Percentiles rank a stretch among this genome's conserved stretches.
phyloP scores from a whole-genome alignment of 1,139 yeast species.

The Candida sp. region DNA sequence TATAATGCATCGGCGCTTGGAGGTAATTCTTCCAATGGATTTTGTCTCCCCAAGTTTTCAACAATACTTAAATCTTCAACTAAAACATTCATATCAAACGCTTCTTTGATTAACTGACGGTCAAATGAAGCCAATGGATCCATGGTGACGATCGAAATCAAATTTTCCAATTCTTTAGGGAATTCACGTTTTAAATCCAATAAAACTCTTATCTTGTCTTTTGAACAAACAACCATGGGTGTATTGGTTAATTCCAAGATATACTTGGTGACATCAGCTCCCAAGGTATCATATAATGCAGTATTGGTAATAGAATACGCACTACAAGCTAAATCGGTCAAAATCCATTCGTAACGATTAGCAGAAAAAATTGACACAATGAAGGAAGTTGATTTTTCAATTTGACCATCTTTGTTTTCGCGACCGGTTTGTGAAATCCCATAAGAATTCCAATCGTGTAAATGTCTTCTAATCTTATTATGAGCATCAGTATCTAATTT shows the following conservation, averaged over 20 bases:
- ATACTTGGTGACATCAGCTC: conserved; percentile 23
- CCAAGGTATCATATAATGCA: conserved; percentile 34
- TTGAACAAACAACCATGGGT: conserved; percentile 29
- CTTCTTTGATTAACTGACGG: conserved; percentile 11
- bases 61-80: conserved; percentile 47
- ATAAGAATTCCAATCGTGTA: conserved; percentile 14
- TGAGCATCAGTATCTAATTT: conserved; percentile 15
- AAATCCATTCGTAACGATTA: conserved; percentile 32
- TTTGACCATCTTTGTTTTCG: conserved; percentile 7
- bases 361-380: conserved; percentile 28
- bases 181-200: conserved; percentile 17
- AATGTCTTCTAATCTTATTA: conserved; percentile 20
- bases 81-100: conserved; percentile 17
- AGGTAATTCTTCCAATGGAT: conserved; percentile 40
- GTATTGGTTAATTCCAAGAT: conserved; percentile 25
- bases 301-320: conserved; percentile 31
- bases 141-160: conserved; percentile 28
- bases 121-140: conserved; percentile 20
- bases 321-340: conserved; percentile 33
- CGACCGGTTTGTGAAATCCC: conserved; percentile 6
- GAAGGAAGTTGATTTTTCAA: conserved; percentile 18
- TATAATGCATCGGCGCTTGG: conserved; percentile 52
- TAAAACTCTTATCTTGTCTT: conserved; percentile 22
- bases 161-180: conserved; percentile 15
- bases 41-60: conserved; percentile 44